Evolutionary conservation across 441 rosid species (phyloP), one percentile per base, ranked within the genome.

Genomic region (Francoa sonchifolia): DNA sequence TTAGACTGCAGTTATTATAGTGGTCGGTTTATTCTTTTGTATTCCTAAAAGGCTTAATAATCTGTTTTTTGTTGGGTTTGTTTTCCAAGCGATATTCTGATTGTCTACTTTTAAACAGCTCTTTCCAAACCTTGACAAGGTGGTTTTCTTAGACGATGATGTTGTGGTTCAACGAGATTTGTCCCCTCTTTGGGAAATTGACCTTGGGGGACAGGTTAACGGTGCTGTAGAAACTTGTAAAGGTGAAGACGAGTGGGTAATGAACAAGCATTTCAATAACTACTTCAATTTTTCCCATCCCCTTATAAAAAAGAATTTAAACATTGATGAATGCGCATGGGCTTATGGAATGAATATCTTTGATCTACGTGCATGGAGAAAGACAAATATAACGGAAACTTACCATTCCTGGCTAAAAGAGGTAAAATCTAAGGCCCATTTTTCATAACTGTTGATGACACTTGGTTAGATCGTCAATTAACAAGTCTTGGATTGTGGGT

Each of bases 211-310:
- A 45, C 83, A 83, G 67, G 94, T 86, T 44, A 92, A 92, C 50
- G 99, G 99, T 33, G 99, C 96, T 35, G 95, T 92, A 49, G 96
- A 92, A 65, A 86, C 99, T 29, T 92, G 99, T 66, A 68, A 63
- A 56, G 99, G 99, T 36, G 95, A 83, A 49, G 99, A 86, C 59
- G 79, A 77, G 47, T 81, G 95, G 94, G 99, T 92, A 49, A 92
- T 92, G 99, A 80, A 94, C 37, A 92, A 92, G 69, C 88, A 59
- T 47, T 79, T 92, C 66, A 76, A 64, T 59, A 86, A 81, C 71
- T 92, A 92, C 79, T 92, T 92, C 77, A 92, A 92, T 61, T 92
- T 92, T 67, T 76, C 96, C 11, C 95, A 92, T 68, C 95, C 99
- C 41, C 86, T 75, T 47, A 50, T 87, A 11, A 63, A 76, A 14